Evolutionary conservation across 352 stramenopile genomes (phyloP).

Genomic region (Phytopythium oedochilum): DNA sequence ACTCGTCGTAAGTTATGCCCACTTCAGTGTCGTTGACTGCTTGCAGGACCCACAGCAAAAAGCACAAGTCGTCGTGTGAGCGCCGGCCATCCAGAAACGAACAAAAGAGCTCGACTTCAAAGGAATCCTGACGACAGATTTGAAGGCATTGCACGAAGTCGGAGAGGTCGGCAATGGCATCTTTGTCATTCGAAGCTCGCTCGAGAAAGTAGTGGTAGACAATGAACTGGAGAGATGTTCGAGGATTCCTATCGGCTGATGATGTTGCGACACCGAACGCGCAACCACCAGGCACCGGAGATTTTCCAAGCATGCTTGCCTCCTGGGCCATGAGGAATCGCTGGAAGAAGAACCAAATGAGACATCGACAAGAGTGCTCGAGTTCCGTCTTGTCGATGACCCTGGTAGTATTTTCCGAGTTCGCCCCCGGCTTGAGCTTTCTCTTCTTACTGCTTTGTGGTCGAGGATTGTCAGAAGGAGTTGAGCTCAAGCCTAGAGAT

Average conservation of each 20-base stretch:
- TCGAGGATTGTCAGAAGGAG: not conserved
- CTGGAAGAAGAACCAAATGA: conserved; percentile 56
- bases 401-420: conserved; percentile 10
- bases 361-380: conserved; percentile 1
- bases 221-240: conserved; percentile 20
- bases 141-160: conserved; percentile 38
- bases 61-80: conserved; percentile 37
- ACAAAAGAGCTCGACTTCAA: conserved; percentile 49
- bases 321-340: conserved; percentile 52
- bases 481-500: not conserved
- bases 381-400: conserved; percentile 13
- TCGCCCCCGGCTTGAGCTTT: not conserved
- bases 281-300: conserved; percentile 10
- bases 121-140: conserved; percentile 15
- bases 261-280: not conserved
- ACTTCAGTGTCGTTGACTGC: conserved; percentile 35
- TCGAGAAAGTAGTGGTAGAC: conserved; percentile 59
- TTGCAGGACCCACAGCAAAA: conserved; percentile 52
- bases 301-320: conserved; percentile 17
- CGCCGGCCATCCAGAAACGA: conserved; percentile 40
- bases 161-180: conserved; percentile 23
- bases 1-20: conserved; percentile 41
- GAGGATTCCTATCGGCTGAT: not conserved
- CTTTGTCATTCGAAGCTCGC: conserved; percentile 23
- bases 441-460: conserved; percentile 8